These are phyloP conservation scores for Cynanchum wilfordii DNA, from an alignment of 257 asterid genomes.

Conservation along the genomic window DNA sequence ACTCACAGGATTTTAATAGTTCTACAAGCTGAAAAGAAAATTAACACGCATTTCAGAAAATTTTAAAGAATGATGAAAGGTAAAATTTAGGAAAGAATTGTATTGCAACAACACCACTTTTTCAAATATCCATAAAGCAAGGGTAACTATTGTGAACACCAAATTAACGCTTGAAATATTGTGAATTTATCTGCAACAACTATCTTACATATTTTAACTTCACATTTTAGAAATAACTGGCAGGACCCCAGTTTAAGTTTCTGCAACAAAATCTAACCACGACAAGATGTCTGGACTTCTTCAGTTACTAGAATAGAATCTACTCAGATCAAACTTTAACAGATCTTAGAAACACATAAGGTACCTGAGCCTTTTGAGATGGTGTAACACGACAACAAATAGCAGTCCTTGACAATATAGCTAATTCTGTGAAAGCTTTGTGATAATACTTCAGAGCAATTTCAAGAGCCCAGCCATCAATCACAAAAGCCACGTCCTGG, in stretches of 20 bases:
- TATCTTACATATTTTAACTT: neutral
- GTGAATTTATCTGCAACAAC: neutral
- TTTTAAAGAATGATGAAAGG: neutral
- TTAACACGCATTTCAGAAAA: conserved; percentile 10
- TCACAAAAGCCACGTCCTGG: conserved; percentile 96
- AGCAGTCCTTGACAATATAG: conserved; percentile 88
- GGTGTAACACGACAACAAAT: conserved; percentile 99
- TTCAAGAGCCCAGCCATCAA: conserved; percentile 99
- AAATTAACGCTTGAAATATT: neutral
- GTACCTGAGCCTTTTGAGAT: conserved; percentile 98
- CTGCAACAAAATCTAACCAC: neutral
- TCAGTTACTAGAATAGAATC: conserved; percentile 4
- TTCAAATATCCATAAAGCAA: neutral
- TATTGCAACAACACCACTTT: neutral
- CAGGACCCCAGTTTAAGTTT: neutral
- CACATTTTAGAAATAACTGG: neutral
- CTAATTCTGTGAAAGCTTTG: conserved; percentile 91
- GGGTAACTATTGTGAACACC: neutral
- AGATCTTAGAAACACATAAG: conserved; percentile 14
- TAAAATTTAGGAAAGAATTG: neutral
- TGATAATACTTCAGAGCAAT: conserved; percentile 83
- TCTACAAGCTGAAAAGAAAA: conserved; percentile 68
- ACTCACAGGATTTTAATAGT: conserved; percentile 84
- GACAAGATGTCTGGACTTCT: neutral
- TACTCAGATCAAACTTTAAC: neutral